Evolutionary conservation across 495 filamentous ascomycete genomes (phyloP).

Genomic region (Aspergillus cristatus): DNA sequence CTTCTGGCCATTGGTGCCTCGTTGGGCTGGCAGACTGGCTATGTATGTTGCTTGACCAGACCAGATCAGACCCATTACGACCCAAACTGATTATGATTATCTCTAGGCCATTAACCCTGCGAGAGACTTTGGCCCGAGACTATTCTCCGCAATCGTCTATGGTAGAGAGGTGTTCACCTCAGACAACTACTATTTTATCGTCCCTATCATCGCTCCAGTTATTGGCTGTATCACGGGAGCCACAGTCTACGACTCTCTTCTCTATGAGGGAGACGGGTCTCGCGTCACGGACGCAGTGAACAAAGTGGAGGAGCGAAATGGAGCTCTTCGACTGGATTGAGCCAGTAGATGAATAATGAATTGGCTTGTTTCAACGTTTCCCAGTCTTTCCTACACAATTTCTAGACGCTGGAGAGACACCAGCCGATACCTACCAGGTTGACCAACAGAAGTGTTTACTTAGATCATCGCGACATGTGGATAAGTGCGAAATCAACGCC

Average conservation of each 20-base stretch:
- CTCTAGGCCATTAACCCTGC: conserved; percentile 26
- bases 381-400: too few species aligned
- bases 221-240: conserved; percentile 24
- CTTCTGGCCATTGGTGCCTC: conserved; percentile 24
- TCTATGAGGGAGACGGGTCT: conserved; percentile 26
- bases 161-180: conserved; percentile 24
- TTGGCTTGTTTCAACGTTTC: too few species aligned
- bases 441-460: too few species aligned
- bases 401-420: too few species aligned
- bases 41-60: conserved; percentile 15
- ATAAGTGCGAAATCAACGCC: too few species aligned
- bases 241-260: conserved; percentile 17
- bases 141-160: conserved; percentile 29
- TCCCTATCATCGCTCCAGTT: conserved; percentile 24
- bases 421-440: too few species aligned
- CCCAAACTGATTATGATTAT: too few species aligned
- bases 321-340: conserved; percentile 19
- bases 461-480: too few species aligned
- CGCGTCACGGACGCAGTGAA: conserved; percentile 22
- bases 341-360: too few species aligned
- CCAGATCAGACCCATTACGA: not conserved
- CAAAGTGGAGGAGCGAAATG: conserved; percentile 17
- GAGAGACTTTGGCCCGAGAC: conserved; percentile 24
- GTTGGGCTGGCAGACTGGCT: conserved; percentile 29
- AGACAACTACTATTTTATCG: conserved; percentile 25